Evolutionary conservation across 2,329 filamentous ascomycete species (phyloP).

Genomic region (Scedosporium boydii): DNA sequence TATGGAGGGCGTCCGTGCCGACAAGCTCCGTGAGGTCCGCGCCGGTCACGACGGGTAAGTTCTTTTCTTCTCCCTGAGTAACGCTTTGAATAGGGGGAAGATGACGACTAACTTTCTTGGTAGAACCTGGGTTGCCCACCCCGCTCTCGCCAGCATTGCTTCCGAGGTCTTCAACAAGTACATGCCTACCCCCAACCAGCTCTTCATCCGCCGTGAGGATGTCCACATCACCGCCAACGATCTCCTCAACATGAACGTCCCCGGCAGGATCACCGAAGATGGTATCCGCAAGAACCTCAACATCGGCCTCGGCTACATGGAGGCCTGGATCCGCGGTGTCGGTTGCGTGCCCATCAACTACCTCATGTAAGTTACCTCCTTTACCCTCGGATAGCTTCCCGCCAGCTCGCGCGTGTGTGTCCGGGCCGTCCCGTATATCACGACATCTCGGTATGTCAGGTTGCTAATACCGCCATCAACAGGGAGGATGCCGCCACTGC

Average conservation of each 20-base stretch:
- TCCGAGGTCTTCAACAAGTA: constrained; percentile 92
- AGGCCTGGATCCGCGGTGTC: constrained; percentile 90
- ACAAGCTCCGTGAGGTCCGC: constrained; percentile 92
- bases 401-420: neutral
- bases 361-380: constrained; percentile 55
- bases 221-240: constrained; percentile 80
- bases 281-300: constrained; percentile 97
- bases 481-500: constrained; percentile 92
- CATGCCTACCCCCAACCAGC: constrained; percentile 98
- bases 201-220: constrained; percentile 83
- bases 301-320: constrained; percentile 97
- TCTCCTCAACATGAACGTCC: constrained; percentile 95
- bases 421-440: neutral
- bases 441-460: neutral
- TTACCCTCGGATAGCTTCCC: neutral
- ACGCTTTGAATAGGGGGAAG: neutral
- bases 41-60: constrained; percentile 74
- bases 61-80: neutral
- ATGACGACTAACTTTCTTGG: neutral
- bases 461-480: constrained; percentile 10
- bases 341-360: constrained; percentile 97
- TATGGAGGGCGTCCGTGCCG: constrained; percentile 85
- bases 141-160: constrained; percentile 79
- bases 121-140: constrained; percentile 90
- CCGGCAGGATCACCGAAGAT: constrained; percentile 81